A percentile compares a stretch with the other conserved stretches of the same genome.
phyloP scores from a whole-genome alignment of 2,329 filamentous ascomycete species.

The Colletotrichum godetiae region DNA sequence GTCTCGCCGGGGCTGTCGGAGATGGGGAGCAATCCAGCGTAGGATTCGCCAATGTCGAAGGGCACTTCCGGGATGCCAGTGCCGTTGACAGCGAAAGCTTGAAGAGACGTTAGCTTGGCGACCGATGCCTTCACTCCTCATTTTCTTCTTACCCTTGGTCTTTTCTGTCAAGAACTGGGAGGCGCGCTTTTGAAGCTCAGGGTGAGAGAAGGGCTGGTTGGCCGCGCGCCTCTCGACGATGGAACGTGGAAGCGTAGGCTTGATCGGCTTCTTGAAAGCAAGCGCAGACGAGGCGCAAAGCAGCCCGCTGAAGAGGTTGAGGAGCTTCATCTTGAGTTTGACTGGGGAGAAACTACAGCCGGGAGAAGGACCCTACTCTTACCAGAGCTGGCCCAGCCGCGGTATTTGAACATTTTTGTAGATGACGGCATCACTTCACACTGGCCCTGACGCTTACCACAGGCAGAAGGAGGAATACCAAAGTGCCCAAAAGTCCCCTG shows the following conservation, averaged over 20 bases:
- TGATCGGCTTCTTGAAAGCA: not conserved
- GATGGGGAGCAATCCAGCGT: slow-evolving; percentile 72
- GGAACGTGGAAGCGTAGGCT: not conserved
- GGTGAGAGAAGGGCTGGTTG: not conserved
- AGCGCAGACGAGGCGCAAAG: slow-evolving; percentile 2
- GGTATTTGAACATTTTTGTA: slow-evolving; percentile 1
- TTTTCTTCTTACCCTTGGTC: slow-evolving; percentile 36
- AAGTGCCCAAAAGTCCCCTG: not conserved
- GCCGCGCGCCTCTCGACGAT: not conserved
- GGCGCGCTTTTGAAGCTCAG: slow-evolving; percentile 19
- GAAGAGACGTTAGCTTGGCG: not conserved
- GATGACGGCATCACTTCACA: not conserved
- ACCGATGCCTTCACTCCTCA: not conserved
- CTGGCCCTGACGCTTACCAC: not conserved
- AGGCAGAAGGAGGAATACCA: not conserved
- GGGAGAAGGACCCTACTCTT: no score
- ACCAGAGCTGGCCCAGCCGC: not conserved
- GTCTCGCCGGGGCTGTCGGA: slow-evolving; percentile 59
- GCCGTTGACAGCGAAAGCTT: slow-evolving; percentile 70
- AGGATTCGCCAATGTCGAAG: slow-evolving; percentile 76
- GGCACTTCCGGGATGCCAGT: slow-evolving; percentile 73
- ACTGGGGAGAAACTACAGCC: not conserved
- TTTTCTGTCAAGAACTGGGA: slow-evolving; percentile 34
- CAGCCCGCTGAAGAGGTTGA: slow-evolving; percentile 4
- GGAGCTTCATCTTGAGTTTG: slow-evolving; percentile 1